A percentile compares a stretch with the other conserved stretches of the same genome.
These are phyloP conservation scores for Parathielavia appendiculata DNA, from an alignment of 495 filamentous ascomycete species.

Conservation along the genomic window DNA sequence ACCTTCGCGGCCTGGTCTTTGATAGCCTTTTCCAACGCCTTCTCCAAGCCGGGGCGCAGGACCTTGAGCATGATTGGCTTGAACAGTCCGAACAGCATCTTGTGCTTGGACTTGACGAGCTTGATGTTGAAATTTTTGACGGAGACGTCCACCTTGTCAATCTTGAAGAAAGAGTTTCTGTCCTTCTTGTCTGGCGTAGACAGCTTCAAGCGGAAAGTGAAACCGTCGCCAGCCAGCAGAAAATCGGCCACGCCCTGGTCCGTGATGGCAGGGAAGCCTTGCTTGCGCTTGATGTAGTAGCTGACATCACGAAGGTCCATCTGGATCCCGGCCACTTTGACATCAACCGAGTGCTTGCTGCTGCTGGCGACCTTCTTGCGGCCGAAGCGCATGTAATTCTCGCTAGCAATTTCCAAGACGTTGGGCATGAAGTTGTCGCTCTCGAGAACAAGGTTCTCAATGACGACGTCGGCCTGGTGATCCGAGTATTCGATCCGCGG, in stretches of 20 bases:
- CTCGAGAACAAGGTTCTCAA: conserved; percentile 94
- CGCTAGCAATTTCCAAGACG: conserved; percentile 79
- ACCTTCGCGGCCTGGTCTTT: conserved; percentile 66
- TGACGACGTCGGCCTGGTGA: conserved; percentile 72
- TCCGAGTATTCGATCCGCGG: conserved; percentile 93
- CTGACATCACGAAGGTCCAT: conserved; percentile 82
- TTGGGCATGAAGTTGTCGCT: conserved; percentile 97
- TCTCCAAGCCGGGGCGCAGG: conserved; percentile 75
- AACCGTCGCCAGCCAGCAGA: conserved; percentile 78
- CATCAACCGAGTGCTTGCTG: conserved; percentile 73
- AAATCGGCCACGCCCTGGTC: conserved; percentile 90
- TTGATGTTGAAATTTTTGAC: conserved; percentile 86
- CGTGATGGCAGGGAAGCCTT: conserved; percentile 86
- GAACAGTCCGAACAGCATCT: conserved; percentile 79
- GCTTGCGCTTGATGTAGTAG: conserved; percentile 94
- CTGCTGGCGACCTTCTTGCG: conserved; percentile 72
- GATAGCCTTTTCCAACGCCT: conserved; percentile 83
- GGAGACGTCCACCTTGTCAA: conserved; percentile 80
- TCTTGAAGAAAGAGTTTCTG: conserved; percentile 81
- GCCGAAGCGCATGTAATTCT: conserved; percentile 95
- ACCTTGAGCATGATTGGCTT: conserved; percentile 84
- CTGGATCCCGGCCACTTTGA: conserved; percentile 85
- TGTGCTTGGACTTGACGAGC: conserved; percentile 89
- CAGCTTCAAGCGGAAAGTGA: conserved; percentile 88
- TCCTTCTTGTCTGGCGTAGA: conserved; percentile 74